Evolutionary conservation across 1,284 basidiomycete species (phyloP).

Genomic region (Coniferiporia sulphurascens): DNA sequence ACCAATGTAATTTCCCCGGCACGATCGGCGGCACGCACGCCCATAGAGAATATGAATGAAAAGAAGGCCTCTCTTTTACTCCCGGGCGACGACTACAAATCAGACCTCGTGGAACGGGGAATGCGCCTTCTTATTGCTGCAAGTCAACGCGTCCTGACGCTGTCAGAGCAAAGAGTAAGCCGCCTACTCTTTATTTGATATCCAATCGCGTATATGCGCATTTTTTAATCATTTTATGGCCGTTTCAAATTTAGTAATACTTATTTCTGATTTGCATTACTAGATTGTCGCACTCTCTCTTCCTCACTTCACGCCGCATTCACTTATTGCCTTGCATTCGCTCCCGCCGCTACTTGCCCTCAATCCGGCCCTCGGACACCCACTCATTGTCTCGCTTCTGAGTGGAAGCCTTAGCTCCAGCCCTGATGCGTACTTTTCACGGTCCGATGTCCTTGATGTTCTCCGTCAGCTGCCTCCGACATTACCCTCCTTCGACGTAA

Average conservation of each 20-base stretch:
- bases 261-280: background rate
- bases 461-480: conserved; percentile 57
- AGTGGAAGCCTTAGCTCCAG: conserved; percentile 22
- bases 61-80: background rate
- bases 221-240: background rate
- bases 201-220: background rate
- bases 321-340: conserved; percentile 62
- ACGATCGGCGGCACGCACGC: conserved; percentile 2
- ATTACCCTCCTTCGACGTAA: conserved; percentile 65
- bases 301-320: conserved; percentile 41
- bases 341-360: conserved; percentile 56
- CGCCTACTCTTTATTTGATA: conserved; percentile 8
- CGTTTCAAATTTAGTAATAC: background rate
- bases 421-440: conserved; percentile 38
- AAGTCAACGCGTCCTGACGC: conserved; percentile 61
- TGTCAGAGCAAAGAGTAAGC: conserved; percentile 66
- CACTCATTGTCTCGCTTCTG: conserved; percentile 54
- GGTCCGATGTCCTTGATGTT: conserved; percentile 47
- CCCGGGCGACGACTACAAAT: background rate
- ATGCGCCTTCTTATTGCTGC: conserved; percentile 63
- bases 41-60: conserved; percentile 4
- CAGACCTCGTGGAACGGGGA: conserved; percentile 31
- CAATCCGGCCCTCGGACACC: conserved; percentile 64
- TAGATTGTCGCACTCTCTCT: conserved; percentile 30
- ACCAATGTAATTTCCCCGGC: conserved; percentile 6